Evolutionary conservation across 2,329 filamentous ascomycete genomes (phyloP).

Genomic region (Paracamarosporium sp.): DNA sequence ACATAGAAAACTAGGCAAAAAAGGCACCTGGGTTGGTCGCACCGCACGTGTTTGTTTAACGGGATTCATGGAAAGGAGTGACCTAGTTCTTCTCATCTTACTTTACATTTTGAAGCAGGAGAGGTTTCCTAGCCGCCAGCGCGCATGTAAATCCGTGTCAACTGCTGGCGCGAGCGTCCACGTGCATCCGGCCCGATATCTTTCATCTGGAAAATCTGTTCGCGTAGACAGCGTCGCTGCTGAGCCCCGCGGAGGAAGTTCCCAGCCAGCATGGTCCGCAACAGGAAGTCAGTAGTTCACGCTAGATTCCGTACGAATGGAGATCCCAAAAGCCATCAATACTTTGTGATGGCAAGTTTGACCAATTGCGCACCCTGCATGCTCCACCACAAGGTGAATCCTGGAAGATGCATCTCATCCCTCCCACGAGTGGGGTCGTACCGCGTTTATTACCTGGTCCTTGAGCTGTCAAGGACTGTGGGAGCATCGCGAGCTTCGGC

Average conservation of each 20-base stretch:
- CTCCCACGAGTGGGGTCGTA: background rate
- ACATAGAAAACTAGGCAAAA: no score
- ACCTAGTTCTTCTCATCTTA: no score
- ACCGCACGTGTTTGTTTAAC: no score
- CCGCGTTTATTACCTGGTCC: background rate
- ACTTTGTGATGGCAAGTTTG: background rate
- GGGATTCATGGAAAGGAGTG: no score
- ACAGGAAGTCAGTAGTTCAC: background rate
- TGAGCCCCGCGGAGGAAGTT: background rate
- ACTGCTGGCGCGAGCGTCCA: no score
- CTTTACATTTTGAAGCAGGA: no score
- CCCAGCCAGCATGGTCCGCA: background rate
- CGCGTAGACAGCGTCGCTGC: no score
- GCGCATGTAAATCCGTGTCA: no score
- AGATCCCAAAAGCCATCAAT: constrained; percentile 3
- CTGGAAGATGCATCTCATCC: background rate
- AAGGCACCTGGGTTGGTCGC: no score
- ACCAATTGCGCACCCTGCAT: background rate
- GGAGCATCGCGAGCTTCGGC: background rate
- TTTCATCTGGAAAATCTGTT: no score
- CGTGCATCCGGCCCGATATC: no score
- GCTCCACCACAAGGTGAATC: background rate
- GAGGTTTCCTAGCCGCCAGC: no score
- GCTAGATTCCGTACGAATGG: background rate
- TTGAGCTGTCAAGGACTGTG: background rate